Evolutionary conservation across 2,329 filamentous ascomycete genomes (phyloP), one percentile per base, ranked within the genome.

Genomic region (Cytospora piceicola): DNA sequence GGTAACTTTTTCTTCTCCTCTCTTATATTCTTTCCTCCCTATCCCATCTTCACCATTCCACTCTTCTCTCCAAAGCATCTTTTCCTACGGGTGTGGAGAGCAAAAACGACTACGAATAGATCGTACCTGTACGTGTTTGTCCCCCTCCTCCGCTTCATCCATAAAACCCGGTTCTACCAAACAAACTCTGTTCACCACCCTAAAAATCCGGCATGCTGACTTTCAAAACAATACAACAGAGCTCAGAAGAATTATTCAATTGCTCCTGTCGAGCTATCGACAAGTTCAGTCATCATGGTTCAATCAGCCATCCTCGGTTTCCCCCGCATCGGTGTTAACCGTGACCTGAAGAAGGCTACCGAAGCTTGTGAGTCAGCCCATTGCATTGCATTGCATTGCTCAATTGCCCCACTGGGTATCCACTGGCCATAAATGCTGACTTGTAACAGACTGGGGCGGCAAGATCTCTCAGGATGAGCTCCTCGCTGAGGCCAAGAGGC

Each of bases 271-370:
- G 42, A 39, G 30, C 67, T 39, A 12, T 67, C 53, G 39, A 57
- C 59, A 52, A 52, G 64, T 54, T 65, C 75, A 76, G 73, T 70
- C 78, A 85, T 78, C 69, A 88, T 88, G 85, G 85, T 88, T 79
- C 83, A 87, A 77, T 88, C 85, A 72, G 83, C 95, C 73, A 87
- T 99, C 81, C 90, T 99, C 81, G 95, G 95, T 84, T 99, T 99
- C 88, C 95, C 95, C 81, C 94, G 95, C 79, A 97, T 98, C 92
- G 95, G 95, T 83, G 91, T 88, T 76, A 92, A 96, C 83, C 93
- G 95, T 89, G 95, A 99, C 87, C 89, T 99, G 80, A 99, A 99
- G 91, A 99, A 99, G 90, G 95, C 95, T 78, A 99, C 94, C 73
- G 95, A 99, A 83, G 93, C 94, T 80, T 99, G 83, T 85, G 72